Base-by-base conservation (phyloP, 257 asterid species). In the Solanum pennellii region DNA sequence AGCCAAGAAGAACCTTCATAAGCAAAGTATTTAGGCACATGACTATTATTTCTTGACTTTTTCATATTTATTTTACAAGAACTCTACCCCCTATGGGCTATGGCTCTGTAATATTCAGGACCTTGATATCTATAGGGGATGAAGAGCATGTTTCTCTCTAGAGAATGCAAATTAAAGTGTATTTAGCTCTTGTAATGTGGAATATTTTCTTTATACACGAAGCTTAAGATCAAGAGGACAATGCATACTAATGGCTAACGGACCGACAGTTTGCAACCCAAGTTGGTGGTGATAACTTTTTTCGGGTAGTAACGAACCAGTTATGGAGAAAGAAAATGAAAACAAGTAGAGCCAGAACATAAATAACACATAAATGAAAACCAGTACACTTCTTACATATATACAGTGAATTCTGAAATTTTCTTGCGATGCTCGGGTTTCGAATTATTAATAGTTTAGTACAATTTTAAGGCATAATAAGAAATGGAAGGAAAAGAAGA, bases 211-310 rank as follows among this genome's bases (percentile, higher is more conserved):
- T 52, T 16, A 52, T 21, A 16, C 62, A 52, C 62, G 2, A 15
- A 49, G 60, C 60, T 15, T 49, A 49, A 52, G 62, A 52, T 52
- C 1, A 52, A 23, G 62, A 16, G 23, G 62, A 52, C 62, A 52
- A 6, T 52, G 62, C 62, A 16, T 16, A 4, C 62, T 52, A 49
- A 49, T 49, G 60, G 60, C 59, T 49, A 49, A 49, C 3, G 9
- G 59, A 5, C 21, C 21, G 93, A 91, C 12, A 94, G 77, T 7
- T 18, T 86, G 42, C 5, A 47, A 6, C 21, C 92, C 87, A 6
- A 93, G 18, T 6, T 93, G 96, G 92, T 59, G 95, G 94, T 27
- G 94, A 94, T 18, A 31, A 72, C 6, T 85, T 25, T 86, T 91
- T 27, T 45, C 47, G 49, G 5, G 83, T 27, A 6, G 84, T 10